A percentile compares a stretch with the other conserved stretches of the same genome.
phyloP scores from a whole-genome alignment of 345 rosid species.

The Hibiscus tridactylites region DNA sequence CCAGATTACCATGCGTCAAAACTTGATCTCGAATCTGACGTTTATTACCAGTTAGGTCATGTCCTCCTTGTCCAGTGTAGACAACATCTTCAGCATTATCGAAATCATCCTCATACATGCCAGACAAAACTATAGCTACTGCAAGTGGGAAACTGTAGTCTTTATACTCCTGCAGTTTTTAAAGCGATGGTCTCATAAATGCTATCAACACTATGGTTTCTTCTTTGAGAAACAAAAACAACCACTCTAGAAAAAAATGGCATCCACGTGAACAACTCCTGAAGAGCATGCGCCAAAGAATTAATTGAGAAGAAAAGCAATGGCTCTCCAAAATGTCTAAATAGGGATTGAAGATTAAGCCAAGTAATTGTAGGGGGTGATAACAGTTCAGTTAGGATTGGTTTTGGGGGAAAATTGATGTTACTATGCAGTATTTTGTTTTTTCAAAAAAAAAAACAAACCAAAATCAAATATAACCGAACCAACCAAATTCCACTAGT shows the following conservation, averaged over 20 bases:
- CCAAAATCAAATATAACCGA: too few species aligned
- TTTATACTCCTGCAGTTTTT: constrained; percentile 37
- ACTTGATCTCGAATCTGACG: constrained; percentile 74
- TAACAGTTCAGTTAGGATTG: too few species aligned
- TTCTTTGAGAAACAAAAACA: background rate
- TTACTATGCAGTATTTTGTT: too few species aligned
- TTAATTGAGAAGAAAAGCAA: background rate
- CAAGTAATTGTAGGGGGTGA: background rate
- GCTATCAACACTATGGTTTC: background rate
- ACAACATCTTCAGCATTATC: constrained; percentile 86
- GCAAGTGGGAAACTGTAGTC: constrained; percentile 60
- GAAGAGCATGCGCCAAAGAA: background rate
- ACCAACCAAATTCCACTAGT: too few species aligned
- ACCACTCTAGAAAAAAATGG: background rate
- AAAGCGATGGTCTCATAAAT: background rate
- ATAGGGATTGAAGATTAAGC: background rate
- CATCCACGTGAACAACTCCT: background rate
- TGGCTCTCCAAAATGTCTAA: background rate
- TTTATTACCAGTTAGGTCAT: constrained; percentile 70
- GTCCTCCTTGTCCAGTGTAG: constrained; percentile 96
- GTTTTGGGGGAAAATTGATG: too few species aligned
- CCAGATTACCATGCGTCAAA: constrained; percentile 76
- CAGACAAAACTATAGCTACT: constrained; percentile 69
- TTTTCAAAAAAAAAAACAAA: too few species aligned
- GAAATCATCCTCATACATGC: constrained; percentile 91